Percentiles rank a stretch among this genome's conserved stretches.
Conservation (phyloP, 202 grass and related monocot species). For the Saccharum hybrid region DNA sequence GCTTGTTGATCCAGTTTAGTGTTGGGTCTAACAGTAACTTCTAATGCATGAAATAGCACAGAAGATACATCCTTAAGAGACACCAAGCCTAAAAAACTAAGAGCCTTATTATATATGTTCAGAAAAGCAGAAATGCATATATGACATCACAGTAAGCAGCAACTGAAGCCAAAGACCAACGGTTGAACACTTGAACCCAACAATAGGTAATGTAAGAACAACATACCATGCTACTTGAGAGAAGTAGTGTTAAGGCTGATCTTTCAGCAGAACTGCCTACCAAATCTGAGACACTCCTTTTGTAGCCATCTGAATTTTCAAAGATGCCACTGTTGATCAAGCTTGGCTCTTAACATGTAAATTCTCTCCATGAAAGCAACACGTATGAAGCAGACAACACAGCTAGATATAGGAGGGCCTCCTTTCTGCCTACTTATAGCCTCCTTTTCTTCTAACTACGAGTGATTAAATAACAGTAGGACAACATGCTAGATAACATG, state of each 20-base stretch:
- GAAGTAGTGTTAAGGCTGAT: neutral
- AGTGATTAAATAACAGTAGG: neutral
- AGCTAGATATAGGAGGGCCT: neutral
- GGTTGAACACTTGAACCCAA: conserved; percentile 18
- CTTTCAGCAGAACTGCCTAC: conserved; percentile 20
- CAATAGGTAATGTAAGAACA: conserved; percentile 20
- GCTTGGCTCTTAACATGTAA: conserved; percentile 31
- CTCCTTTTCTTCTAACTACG: neutral
- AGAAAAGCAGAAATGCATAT: neutral
- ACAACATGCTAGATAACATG: conserved; percentile 25
- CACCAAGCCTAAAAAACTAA: conserved; percentile 20
- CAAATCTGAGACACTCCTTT: conserved; percentile 27
- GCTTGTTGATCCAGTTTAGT: neutral
- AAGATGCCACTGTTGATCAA: conserved; percentile 31
- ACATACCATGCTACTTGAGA: conserved; percentile 38
- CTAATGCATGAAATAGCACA: conserved; percentile 18
- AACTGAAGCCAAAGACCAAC: conserved; percentile 14
- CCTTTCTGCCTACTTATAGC: conserved; percentile 12
- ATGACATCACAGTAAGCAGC: conserved; percentile 16
- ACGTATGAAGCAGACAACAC: conserved; percentile 3
- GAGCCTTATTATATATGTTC: conserved; percentile 10
- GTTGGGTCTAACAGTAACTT: conserved; percentile 24
- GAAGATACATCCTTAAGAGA: neutral
- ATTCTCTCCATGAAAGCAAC: conserved; percentile 39
- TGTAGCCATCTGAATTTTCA: conserved; percentile 27